Percentiles rank a stretch among this genome's conserved stretches.
These are phyloP conservation scores for Phytophthora sansomeana DNA, from an alignment of 352 stramenopile species.

Conservation along the genomic window DNA sequence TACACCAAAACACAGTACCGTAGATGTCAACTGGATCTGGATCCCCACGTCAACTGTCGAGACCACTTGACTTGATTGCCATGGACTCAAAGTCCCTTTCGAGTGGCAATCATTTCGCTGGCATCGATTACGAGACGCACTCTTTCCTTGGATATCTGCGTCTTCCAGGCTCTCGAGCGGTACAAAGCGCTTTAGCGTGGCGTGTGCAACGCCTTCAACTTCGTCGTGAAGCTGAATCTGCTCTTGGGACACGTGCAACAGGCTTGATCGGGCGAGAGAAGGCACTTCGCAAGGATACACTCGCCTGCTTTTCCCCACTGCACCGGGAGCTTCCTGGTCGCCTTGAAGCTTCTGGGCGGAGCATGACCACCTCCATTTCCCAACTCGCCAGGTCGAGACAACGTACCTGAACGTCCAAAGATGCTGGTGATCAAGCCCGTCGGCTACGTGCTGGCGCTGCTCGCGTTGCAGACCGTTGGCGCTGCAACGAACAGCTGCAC, in stretches of 20 bases:
- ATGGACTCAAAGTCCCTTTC: too few relatives aligned
- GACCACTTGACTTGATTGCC: too few relatives aligned
- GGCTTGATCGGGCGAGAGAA: slow-evolving; percentile 20
- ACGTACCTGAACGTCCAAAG: slow-evolving; percentile 17
- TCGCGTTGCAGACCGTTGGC: slow-evolving; percentile 17
- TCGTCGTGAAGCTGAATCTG: slow-evolving; percentile 37
- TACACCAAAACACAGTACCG: slow-evolving; percentile 2
- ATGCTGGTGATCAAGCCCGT: slow-evolving; percentile 37
- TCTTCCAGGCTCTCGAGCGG: too few relatives aligned
- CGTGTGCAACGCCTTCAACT: slow-evolving; percentile 33
- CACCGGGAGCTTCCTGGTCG: too few relatives aligned
- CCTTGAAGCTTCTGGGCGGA: too few relatives aligned
- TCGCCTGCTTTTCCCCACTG: slow-evolving; percentile 10
- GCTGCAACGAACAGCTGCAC: slow-evolving; percentile 41
- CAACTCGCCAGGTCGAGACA: slow-evolving; percentile 30
- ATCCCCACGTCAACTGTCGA: too few relatives aligned
- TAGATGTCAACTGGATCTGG: too few relatives aligned
- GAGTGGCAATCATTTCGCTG: slow-evolving; percentile 27
- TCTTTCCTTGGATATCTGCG: too few relatives aligned
- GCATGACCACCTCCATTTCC: slow-evolving; percentile 21
- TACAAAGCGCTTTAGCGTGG: not conserved
- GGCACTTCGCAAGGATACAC: slow-evolving; percentile 35
- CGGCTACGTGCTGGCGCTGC: slow-evolving; percentile 23
- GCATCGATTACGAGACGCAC: slow-evolving; percentile 17
- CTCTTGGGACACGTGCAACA: slow-evolving; percentile 34